Percentiles rank a stretch among this genome's conserved stretches.
These are phyloP conservation scores for Ganoderma sinense DNA, from an alignment of 1,284 basidiomycete species.

Conservation along the genomic window DNA sequence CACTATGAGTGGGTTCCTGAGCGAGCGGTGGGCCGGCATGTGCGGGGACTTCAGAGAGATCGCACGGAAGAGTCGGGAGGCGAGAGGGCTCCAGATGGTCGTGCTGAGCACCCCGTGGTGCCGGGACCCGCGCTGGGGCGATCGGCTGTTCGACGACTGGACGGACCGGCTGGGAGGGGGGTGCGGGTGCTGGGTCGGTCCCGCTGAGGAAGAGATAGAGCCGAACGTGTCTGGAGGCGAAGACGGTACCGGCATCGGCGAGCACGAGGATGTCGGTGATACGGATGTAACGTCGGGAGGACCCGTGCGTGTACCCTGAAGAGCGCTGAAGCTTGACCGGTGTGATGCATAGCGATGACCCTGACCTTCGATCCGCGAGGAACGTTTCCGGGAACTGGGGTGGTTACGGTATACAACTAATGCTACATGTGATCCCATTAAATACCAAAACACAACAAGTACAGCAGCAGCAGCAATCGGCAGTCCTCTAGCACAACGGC, in stretches of 20 bases:
- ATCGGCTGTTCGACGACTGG: slow-evolving; percentile 12
- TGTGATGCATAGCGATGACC: too few relatives aligned
- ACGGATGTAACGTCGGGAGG: too few relatives aligned
- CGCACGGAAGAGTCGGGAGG: too few relatives aligned
- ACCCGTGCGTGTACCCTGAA: too few relatives aligned
- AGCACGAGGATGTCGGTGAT: too few relatives aligned
- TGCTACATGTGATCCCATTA: slow-evolving; percentile 18
- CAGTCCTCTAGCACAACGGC: slow-evolving; percentile 7
- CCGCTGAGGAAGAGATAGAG: slow-evolving; percentile 5
- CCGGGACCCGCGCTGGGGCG: neutral
- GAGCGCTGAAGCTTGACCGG: too few relatives aligned
- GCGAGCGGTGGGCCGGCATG: neutral
- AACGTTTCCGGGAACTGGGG: neutral
- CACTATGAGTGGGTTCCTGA: neutral
- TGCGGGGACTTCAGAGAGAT: neutral
- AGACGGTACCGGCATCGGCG: too few relatives aligned
- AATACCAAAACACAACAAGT: slow-evolving; percentile 6
- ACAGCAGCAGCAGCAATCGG: slow-evolving; percentile 3
- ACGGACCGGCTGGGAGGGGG: slow-evolving; percentile 12
- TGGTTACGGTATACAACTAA: slow-evolving; percentile 12
- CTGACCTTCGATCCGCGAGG: too few relatives aligned
- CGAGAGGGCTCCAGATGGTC: neutral
- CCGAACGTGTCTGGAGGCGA: neutral
- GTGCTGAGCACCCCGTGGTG: neutral
- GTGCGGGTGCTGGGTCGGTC: slow-evolving; percentile 14